Base-by-base conservation (phyloP, 257 asterid genomes). In the Solanum chmielewskii region DNA sequence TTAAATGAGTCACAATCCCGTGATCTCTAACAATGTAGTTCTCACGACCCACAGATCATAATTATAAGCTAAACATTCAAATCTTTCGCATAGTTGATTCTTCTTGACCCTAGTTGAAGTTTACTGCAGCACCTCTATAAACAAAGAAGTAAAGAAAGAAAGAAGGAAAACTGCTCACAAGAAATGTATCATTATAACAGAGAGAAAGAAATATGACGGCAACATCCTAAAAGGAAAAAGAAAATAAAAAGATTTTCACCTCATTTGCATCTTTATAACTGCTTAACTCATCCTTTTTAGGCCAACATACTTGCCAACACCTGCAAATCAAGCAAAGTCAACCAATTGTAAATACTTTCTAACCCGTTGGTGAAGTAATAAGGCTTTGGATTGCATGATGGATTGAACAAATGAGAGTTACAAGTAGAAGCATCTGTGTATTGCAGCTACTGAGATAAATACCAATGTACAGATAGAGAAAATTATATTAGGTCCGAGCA, bases 211-310 rank as follows among this genome's bases (percentile, higher is more conserved):
- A 45, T 4, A 45, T 78, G 84, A 45, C n/a, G 27, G 7, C 84
- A 27, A 77, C 62, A 49, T 42, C 62, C 83, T 15, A 14, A 25
- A 87, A 52, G 45, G 49, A 56, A 44, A 70, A 60, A 31, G 86
- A 47, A 78, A 41, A 74, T 35, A 60, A 66, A 14, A 44, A 37
- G 56, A 3, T 77, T 44, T 86, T 20, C 88, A 93, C 98, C 95
- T 93, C 96, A 86, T 95, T 95, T 60, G 98, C 96, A 88, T 95
- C 98, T 91, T 94, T 94, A 89, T 83, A 95, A 86, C 89, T 88
- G 88, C 76, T 88, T 85, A 41, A 69, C 81, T 91, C 95, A 69
- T 91, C 93, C 89, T 90, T 95, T 90, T 91, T 91, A 35, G 93
- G 96, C 98, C 97, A 93, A 74, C 42, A 73, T 25, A 94, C 97